These are phyloP conservation scores for Lycium ferocissimum DNA, from an alignment of 257 asterid species.

Conservation along the genomic window DNA sequence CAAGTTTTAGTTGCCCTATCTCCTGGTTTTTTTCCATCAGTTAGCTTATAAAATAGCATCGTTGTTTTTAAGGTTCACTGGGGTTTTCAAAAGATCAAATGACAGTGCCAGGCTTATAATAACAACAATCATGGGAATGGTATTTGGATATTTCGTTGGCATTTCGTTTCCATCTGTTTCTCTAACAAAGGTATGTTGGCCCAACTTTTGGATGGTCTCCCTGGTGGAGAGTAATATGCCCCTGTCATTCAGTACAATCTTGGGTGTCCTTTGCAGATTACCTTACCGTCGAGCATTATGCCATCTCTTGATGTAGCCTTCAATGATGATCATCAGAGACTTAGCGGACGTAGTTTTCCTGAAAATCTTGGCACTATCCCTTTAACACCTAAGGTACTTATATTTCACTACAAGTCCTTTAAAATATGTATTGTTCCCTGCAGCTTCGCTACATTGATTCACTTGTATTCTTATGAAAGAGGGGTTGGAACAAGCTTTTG, in stretches of 20 bases:
- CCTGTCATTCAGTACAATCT: constrained; percentile 24
- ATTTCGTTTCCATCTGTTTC: constrained; percentile 92
- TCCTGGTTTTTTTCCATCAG: constrained; percentile 33
- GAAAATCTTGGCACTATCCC: constrained; percentile 93
- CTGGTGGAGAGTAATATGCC: constrained; percentile 20
- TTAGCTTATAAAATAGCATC: constrained; percentile 35
- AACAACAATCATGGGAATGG: constrained; percentile 87
- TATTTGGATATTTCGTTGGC: constrained; percentile 91
- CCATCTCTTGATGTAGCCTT: constrained; percentile 71
- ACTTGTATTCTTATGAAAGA: constrained; percentile 10
- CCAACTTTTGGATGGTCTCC: constrained; percentile 24
- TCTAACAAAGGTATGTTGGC: constrained; percentile 68
- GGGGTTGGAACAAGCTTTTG: background rate
- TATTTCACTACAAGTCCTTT: constrained; percentile 39
- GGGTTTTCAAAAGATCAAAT: constrained; percentile 72
- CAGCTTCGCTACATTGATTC: background rate
- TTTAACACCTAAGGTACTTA: constrained; percentile 76
- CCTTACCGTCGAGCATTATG: constrained; percentile 75
- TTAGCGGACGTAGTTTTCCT: constrained; percentile 77
- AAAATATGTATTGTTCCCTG: constrained; percentile 14
- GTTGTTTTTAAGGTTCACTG: constrained; percentile 50
- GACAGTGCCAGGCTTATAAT: constrained; percentile 75
- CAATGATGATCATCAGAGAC: constrained; percentile 50
- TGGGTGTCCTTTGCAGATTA: constrained; percentile 60
- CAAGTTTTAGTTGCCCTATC: constrained; percentile 6